Conservation (phyloP, 2,329 filamentous ascomycete genomes). For the Dactylonectria macrodidyma region DNA sequence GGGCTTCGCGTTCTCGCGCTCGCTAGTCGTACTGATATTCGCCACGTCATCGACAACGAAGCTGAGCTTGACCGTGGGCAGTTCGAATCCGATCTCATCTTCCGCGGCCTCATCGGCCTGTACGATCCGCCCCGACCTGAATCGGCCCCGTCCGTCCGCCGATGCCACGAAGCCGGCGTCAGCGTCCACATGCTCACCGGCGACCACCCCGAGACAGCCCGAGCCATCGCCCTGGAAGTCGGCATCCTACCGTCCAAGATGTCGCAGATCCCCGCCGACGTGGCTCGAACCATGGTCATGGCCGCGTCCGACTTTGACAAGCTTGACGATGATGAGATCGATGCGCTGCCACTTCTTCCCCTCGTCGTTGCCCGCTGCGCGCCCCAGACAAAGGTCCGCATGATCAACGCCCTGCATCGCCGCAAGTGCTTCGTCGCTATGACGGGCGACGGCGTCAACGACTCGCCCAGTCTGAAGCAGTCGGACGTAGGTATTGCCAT, state of each 20-base stretch:
- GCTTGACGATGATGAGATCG: slow-evolving; percentile 75
- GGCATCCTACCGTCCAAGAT: slow-evolving; percentile 71
- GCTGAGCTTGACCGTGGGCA: slow-evolving; percentile 65
- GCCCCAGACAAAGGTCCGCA: slow-evolving; percentile 80
- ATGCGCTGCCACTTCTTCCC: slow-evolving; percentile 73
- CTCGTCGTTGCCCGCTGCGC: slow-evolving; percentile 80
- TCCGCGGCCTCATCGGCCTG: slow-evolving; percentile 80
- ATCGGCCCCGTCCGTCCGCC: slow-evolving; percentile 70
- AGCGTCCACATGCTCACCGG: slow-evolving; percentile 80
- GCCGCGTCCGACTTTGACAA: slow-evolving; percentile 77
- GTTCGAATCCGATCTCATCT: slow-evolving; percentile 74
- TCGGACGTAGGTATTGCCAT: slow-evolving; percentile 82
- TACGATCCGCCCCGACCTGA: slow-evolving; percentile 81
- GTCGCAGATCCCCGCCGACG: slow-evolving; percentile 65
- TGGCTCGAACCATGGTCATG: slow-evolving; percentile 75
- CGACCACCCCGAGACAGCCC: slow-evolving; percentile 76
- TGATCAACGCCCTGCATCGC: slow-evolving; percentile 81
- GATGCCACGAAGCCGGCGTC: slow-evolving; percentile 74
- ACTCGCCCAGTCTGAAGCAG: slow-evolving; percentile 76
- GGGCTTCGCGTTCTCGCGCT: slow-evolving; percentile 80
- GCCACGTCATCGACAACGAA: slow-evolving; percentile 52
- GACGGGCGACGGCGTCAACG: slow-evolving; percentile 82
- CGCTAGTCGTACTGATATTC: slow-evolving; percentile 66
- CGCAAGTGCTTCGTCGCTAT: slow-evolving; percentile 77
- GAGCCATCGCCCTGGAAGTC: slow-evolving; percentile 75